Base-by-base conservation (phyloP, 1,284 basidiomycete species). In the Ganoderma sinense region DNA sequence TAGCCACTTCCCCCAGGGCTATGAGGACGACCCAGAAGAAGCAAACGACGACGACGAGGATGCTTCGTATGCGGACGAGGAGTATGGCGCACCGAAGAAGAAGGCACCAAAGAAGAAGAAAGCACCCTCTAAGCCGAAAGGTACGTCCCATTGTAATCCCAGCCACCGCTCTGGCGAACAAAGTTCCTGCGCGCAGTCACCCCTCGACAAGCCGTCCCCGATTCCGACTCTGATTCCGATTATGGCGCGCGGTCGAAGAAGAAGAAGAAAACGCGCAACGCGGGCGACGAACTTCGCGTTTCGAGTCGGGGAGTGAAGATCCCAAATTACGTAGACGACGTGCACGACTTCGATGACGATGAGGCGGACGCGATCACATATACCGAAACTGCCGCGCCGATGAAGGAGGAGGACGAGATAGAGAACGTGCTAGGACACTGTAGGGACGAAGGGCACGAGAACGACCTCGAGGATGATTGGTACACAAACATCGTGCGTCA, bases 211-310 rank as follows among this genome's bases (percentile, higher is more conserved):
- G 70, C 77, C 20, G 82, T 83, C 62, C 85, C 84, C 71, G 86
- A 73, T 63, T 92, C 92, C 58, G 92, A 94, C 79, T 95, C 94
- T 4, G 95, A 95, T 79, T 96, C 94, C 14, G 95, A 97, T 77
- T 97, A 97, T 78, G 95, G 92, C 45, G 86, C 91, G 41, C 92
- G 94, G 71, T 89, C 93, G 53, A 93, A 95, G 85, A 96, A 95
- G 84, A 94, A 94, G 85, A 95, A 94, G 84, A 91, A 88, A 79
- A 83, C 82, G 76, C 87, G 83, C 69, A 84, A 80, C 77, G 86
- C 81, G 69, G 84, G 81, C 61, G 91, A 91, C 71, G 93, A 94
- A 77, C 84, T 94, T 60, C 93, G 95, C 77, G 87, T 95, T 60
- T 94, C 95, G 53, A 93, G 91, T 70, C 88, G 95, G 31, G 94